Evolutionary conservation across 2,329 filamentous ascomycete genomes (phyloP), one percentile per base, ranked within the genome.

Genomic region (Neofusicoccum kwambonambiense): DNA sequence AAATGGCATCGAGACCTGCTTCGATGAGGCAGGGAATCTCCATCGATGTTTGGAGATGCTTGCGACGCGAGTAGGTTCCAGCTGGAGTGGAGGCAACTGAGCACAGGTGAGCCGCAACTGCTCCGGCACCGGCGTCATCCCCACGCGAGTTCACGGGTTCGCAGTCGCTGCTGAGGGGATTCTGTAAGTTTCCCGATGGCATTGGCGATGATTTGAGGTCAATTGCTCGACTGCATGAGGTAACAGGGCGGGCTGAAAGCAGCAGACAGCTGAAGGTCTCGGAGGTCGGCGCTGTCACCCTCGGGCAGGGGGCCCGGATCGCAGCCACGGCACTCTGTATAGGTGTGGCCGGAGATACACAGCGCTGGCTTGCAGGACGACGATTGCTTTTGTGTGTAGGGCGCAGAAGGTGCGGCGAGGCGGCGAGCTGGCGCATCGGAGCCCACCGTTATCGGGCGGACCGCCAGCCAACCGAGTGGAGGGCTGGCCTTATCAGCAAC

Each of bases 401-500:
- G 54, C 22, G 54, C 22, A 45, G 22, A 8, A 50, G 1, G 17
- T 12, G 54, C 22, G 13, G 37, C 37, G 37, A n/a, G 54, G 8
- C n/a, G 22, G 15, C 8, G 9, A 22, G n/a, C 12, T 22, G 11
- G 56, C 9, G 31, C 13, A 15, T 47, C 56, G 56, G 56, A 60
- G 56, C 27, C 42, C 56, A 45, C 56, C 56, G 56, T 60, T 60
- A 60, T 60, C 56, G 56, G 56, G 41, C 41, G 22, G 17, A 15
- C 56, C 56, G 56, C 42, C 56, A 37, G 27, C 41, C 56, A 60
- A 60, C 56, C 56, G 42, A 60, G 8, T n/a, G 4, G 13, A 39
- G 27, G 22, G 15, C 15, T 44, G 39, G 54, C 22, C 56, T 60
- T 60, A 60, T 60, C 56, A 60, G 56, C 42, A 60, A 60, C 56